Evolutionary conservation across 73 alveolate genomes (phyloP).

Genomic region (Effrenium voratum): DNA sequence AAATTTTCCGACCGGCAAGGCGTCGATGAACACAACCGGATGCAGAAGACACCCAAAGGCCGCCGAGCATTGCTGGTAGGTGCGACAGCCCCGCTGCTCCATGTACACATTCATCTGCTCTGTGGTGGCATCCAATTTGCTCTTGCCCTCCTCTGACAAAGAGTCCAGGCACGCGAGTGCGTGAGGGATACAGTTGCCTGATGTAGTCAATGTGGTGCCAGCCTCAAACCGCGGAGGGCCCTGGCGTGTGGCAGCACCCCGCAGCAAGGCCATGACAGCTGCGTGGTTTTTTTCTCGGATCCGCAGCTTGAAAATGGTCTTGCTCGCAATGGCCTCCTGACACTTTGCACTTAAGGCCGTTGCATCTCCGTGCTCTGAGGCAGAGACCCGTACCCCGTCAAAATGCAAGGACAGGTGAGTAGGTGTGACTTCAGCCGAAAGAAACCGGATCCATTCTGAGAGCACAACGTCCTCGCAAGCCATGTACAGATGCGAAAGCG

Average conservation of each 20-base stretch:
- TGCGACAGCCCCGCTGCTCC: too few species aligned
- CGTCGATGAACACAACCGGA: background rate
- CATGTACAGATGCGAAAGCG: background rate
- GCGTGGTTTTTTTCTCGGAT: background rate
- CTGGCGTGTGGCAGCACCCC: background rate
- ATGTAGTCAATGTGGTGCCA: background rate
- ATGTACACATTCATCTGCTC: background rate
- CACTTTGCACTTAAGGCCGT: background rate
- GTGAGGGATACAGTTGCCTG: background rate
- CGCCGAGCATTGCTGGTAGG: background rate
- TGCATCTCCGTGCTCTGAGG: background rate
- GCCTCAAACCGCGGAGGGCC: background rate
- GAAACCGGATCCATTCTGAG: background rate
- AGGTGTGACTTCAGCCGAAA: background rate
- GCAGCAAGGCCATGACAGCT: background rate
- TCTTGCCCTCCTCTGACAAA: background rate
- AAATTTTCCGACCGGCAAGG: background rate
- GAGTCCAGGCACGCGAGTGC: background rate
- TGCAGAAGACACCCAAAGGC: background rate
- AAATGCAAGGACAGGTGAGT: conserved; percentile 15
- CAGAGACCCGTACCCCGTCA: conserved; percentile 15
- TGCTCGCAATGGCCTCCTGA: background rate
- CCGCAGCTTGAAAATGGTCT: background rate
- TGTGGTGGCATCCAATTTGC: background rate
- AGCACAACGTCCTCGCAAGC: background rate